Evolutionary conservation across 2,329 filamentous ascomycete genomes (phyloP).

Genomic region (Apiospora rasikravindrae): DNA sequence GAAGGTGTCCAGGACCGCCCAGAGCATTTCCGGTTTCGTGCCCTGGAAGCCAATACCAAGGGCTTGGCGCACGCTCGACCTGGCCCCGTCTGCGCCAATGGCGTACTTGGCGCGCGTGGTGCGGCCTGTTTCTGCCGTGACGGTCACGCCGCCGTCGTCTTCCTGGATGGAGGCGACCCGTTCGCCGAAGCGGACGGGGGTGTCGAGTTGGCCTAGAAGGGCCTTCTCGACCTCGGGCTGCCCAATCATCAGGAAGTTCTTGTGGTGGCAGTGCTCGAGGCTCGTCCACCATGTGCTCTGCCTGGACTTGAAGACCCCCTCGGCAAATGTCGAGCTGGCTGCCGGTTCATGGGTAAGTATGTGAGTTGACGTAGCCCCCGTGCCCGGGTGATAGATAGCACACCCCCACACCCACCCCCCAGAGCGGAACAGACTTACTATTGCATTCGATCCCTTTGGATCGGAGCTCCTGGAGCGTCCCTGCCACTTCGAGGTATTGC

Average conservation of each 20-base stretch:
- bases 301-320: constrained; percentile 52
- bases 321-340: constrained; percentile 54
- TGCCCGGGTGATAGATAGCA: not conserved
- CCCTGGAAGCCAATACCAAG: constrained; percentile 49
- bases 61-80: constrained; percentile 50
- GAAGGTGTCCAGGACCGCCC: constrained; percentile 54
- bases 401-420: not conserved
- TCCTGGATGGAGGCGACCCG: constrained; percentile 38
- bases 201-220: constrained; percentile 42
- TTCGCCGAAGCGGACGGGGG: constrained; percentile 44
- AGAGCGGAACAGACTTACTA: constrained; percentile 42
- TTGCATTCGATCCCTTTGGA: constrained; percentile 53
- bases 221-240: constrained; percentile 51
- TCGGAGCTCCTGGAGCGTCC: constrained; percentile 48
- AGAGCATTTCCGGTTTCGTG: constrained; percentile 55
- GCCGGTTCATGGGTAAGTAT: not conserved
- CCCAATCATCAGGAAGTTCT: constrained; percentile 57
- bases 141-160: constrained; percentile 31
- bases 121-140: constrained; percentile 39
- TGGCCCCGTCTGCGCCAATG: constrained; percentile 58
- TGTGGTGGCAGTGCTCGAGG: constrained; percentile 50
- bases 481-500: constrained; percentile 52
- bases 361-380: not conserved
- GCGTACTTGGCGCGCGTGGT: constrained; percentile 46
- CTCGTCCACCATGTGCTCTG: constrained; percentile 55